Conservation (phyloP, 371 early-diverging fungal genomes). For the Lichtheimia ornata region DNA sequence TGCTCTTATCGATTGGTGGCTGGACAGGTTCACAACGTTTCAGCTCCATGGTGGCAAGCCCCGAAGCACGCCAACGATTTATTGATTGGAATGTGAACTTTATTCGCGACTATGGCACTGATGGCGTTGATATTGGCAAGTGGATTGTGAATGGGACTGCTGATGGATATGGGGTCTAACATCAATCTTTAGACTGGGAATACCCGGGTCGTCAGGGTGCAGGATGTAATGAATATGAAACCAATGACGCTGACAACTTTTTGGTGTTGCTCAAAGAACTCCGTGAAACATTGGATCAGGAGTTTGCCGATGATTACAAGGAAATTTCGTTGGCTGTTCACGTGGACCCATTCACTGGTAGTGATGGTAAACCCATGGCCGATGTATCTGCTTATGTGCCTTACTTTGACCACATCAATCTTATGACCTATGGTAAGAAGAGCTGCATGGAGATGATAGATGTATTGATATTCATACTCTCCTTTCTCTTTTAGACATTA, state of each 20-base stretch:
- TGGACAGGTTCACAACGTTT: constrained; percentile 77
- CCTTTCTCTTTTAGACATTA: constrained; percentile 32
- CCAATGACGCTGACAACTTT: constrained; percentile 55
- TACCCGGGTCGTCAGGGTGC: constrained; percentile 76
- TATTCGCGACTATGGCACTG: constrained; percentile 45
- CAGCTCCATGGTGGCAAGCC: constrained; percentile 54
- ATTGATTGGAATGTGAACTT: constrained; percentile 59
- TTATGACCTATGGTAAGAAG: constrained; percentile 62
- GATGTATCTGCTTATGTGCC: constrained; percentile 63
- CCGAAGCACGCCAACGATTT: constrained; percentile 45
- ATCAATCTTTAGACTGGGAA: constrained; percentile 66
- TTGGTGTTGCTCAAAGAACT: constrained; percentile 59
- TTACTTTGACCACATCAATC: constrained; percentile 66
- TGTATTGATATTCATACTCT: neutral
- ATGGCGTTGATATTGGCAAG: constrained; percentile 61
- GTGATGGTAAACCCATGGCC: constrained; percentile 48
- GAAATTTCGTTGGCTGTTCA: constrained; percentile 74
- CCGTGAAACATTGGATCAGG: constrained; percentile 58
- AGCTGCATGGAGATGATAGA: neutral
- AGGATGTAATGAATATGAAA: constrained; percentile 63
- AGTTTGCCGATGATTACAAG: constrained; percentile 59
- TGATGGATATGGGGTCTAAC: neutral
- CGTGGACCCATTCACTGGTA: constrained; percentile 60
- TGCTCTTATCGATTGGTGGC: constrained; percentile 75
- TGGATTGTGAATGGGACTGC: neutral